These are phyloP conservation scores for Penicillium coprophilum DNA, from an alignment of 495 filamentous ascomycete species.

Conservation along the genomic window DNA sequence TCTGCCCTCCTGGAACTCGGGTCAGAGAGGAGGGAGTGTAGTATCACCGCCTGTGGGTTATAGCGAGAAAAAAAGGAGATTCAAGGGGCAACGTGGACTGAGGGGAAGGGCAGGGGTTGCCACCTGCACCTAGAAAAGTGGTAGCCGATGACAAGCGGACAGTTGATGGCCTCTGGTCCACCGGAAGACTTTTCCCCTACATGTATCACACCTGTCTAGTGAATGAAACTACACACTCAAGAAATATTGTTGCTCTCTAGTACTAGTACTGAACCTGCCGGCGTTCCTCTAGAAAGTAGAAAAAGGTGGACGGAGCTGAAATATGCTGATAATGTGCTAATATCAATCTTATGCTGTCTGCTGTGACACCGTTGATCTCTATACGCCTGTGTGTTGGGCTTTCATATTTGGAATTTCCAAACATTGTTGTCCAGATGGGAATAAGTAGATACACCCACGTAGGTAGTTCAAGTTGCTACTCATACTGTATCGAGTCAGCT, in stretches of 20 bases:
- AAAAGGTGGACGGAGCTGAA: background rate
- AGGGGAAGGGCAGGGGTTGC: conserved; percentile 1
- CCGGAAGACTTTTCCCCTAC: background rate
- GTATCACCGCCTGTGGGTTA: background rate
- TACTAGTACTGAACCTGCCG: background rate
- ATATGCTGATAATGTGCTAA: background rate
- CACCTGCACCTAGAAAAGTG: background rate
- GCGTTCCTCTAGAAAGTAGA: background rate
- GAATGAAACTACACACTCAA: background rate
- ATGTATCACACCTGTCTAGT: background rate
- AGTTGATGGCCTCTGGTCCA: background rate
- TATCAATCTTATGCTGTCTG: background rate
- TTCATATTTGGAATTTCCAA: background rate
- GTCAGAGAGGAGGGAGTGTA: background rate
- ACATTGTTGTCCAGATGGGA: background rate
- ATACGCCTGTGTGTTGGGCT: background rate
- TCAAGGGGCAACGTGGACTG: background rate
- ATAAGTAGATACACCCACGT: background rate
- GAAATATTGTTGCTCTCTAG: background rate
- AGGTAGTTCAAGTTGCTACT: background rate
- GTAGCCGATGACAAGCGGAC: background rate
- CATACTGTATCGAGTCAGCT: background rate
- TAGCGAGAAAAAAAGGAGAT: background rate
- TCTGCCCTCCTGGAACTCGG: background rate
- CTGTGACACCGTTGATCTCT: background rate